A percentile compares a stretch with the other conserved stretches of the same genome.
Evolutionary conservation across 352 stramenopile genomes (phyloP).

Genomic region (Blastocystis sp.): DNA sequence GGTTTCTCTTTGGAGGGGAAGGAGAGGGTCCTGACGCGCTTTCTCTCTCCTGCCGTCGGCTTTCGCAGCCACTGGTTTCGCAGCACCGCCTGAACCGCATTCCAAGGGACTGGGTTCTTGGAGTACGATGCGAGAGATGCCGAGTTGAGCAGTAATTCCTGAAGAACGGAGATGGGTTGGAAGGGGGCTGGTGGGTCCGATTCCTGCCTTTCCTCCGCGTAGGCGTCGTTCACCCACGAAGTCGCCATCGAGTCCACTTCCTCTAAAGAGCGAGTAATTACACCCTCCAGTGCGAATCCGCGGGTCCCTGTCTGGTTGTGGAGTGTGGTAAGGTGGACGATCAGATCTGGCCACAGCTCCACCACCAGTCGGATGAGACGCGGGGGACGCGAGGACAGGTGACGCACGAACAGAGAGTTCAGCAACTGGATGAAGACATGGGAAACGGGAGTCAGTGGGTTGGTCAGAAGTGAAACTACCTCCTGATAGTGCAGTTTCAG

Average conservation of each 20-base stretch:
- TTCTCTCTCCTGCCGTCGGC: background rate
- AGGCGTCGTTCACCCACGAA: background rate
- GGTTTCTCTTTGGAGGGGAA: background rate
- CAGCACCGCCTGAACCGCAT: background rate
- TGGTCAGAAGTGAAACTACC: background rate
- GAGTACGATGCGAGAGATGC: background rate
- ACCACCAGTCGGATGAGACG: background rate
- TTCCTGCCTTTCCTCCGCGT: background rate
- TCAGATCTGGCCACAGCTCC: background rate
- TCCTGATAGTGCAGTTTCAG: background rate
- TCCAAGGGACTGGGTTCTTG: background rate
- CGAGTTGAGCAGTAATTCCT: constrained; percentile 1
- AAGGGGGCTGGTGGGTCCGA: background rate
- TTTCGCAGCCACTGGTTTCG: background rate
- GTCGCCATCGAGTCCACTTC: background rate
- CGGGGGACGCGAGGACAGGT: background rate
- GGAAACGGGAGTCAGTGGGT: background rate
- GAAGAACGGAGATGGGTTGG: background rate
- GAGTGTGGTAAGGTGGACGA: background rate
- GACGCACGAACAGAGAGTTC: background rate
- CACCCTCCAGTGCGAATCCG: background rate
- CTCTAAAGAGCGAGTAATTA: background rate
- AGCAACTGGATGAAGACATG: background rate
- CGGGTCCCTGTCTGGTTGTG: background rate
- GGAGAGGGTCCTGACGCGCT: background rate